These are phyloP conservation scores for Poa pratensis DNA, from an alignment of 176 grass and related monocot species.

Conservation along the genomic window DNA sequence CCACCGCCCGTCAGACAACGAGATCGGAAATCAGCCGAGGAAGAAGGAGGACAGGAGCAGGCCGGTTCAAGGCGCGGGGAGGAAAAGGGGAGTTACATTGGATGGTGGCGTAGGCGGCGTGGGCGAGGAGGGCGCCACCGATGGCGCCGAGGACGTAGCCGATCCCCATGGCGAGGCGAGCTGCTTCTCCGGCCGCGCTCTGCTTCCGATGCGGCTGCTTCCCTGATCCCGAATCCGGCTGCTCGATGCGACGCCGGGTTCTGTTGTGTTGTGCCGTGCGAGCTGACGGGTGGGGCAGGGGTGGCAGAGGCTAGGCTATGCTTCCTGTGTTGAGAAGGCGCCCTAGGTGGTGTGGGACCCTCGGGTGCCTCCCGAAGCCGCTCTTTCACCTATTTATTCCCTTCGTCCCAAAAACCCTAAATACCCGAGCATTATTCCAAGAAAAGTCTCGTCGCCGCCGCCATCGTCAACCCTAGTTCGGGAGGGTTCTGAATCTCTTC, in stretches of 20 bases:
- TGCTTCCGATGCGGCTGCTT: background rate
- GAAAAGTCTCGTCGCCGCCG: too few species aligned
- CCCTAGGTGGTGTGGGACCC: too few species aligned
- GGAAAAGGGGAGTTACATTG: slow-evolving; percentile 56
- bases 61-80: too few species aligned
- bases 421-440: too few species aligned
- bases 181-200: background rate
- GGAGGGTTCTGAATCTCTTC: too few species aligned
- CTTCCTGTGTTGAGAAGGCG: too few species aligned
- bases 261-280: background rate
- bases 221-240: slow-evolving; percentile 2
- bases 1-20: background rate
- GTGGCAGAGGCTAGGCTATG: background rate
- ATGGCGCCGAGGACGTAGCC: slow-evolving; percentile 78
- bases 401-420: too few species aligned
- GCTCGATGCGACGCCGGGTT: slow-evolving; percentile 12
- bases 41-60: background rate
- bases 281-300: background rate
- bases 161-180: slow-evolving; percentile 59
- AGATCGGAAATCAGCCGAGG: background rate
- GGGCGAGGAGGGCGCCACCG: slow-evolving; percentile 81
- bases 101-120: slow-evolving; percentile 88
- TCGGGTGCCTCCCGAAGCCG: too few species aligned
- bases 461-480: too few species aligned
- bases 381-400: too few species aligned